Percentiles rank a stretch among this genome's conserved stretches.
These are phyloP conservation scores for Coemansia sp. DNA, from an alignment of 192 early-diverging fungal genomes.

Conservation along the genomic window DNA sequence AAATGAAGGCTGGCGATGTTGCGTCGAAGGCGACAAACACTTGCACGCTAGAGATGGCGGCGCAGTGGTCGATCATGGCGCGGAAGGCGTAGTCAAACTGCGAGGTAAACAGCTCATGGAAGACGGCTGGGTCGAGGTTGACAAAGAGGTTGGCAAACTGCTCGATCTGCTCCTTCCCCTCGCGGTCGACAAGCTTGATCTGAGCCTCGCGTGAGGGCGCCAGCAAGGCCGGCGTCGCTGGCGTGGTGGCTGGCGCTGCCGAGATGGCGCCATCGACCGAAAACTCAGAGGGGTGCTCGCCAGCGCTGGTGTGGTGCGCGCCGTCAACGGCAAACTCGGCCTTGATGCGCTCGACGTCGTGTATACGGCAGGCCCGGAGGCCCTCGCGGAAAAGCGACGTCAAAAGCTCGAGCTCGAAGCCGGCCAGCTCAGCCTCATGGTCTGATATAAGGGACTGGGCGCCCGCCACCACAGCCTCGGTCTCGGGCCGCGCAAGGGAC, in stretches of 20 bases:
- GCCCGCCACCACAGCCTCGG: neutral
- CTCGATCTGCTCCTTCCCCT: conserved; percentile 93
- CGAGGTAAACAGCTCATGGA: conserved; percentile 94
- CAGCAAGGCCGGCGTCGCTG: neutral
- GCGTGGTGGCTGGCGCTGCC: neutral
- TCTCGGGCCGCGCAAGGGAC: neutral
- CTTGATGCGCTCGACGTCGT: conserved; percentile 40
- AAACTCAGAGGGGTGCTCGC: neutral
- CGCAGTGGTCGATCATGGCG: conserved; percentile 74
- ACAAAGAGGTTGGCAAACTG: conserved; percentile 87
- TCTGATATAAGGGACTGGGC: conserved; percentile 17
- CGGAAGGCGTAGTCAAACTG: conserved; percentile 89
- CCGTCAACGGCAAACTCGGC: conserved; percentile 4
- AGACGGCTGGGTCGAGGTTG: conserved; percentile 81
- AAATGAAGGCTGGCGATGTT: conserved; percentile 53
- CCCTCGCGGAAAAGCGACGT: conserved; percentile 50
- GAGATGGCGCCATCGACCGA: neutral
- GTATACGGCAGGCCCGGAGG: conserved; percentile 50
- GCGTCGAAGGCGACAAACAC: conserved; percentile 83
- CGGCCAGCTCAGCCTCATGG: conserved; percentile 44
- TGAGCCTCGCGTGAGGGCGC: conserved; percentile 44
- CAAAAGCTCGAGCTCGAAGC: conserved; percentile 54
- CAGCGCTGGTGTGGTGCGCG: neutral
- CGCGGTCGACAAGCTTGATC: conserved; percentile 70
- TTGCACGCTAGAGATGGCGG: conserved; percentile 83